Evolutionary conservation across 2,329 filamentous ascomycete species (phyloP), one percentile per base, ranked within the genome.

Genomic region (Teratosphaeria nubilosa): DNA sequence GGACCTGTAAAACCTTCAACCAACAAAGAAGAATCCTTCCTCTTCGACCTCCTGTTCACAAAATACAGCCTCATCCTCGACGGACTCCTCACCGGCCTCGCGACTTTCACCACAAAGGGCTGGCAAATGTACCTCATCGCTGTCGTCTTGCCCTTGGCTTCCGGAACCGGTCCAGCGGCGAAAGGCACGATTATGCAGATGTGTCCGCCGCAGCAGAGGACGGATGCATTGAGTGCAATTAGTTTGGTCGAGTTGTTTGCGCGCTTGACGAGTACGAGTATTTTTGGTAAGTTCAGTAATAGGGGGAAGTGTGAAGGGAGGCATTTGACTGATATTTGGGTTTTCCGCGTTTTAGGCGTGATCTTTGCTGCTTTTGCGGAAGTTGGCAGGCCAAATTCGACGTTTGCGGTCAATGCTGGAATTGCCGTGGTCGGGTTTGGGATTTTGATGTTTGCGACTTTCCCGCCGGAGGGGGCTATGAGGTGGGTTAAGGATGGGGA

Each of bases 141-240:
- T 0, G 79, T 82, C 27, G 68, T 88, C 1, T 76, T 90, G 0
- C 86, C 86, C 0, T 82, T 89, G 31, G 85, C 84, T 0, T 86
- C 86, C 0, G 86, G 86, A 0, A 86, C 86, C 0, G 86, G 85
- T 0, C 80, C 85, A 0, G 84, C 86, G 0, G 84, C 85, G 1
- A 90, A 89, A 63, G 86, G 86, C 0, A 84, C 86, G n/a, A 87
- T 89, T 59, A 80, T 87, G 0, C 82, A 86, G 58, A 86, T 89
- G 84, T 85, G 85, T 51, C 75, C 84, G 0, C 76, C 82, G 1
- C 77, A 77, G 0, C 80, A 86, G 57, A 78, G 86, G 0, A 78
- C 82, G 0, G 86, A 90, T 65, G 86, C 86, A 0, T 73, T 90
- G 2, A 84, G 84, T 45, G 85, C 84, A 0, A 84, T 90, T 13